These are phyloP conservation scores for Pholiota microspora DNA, from an alignment of 768 basidiomycete species.

Conservation along the genomic window DNA sequence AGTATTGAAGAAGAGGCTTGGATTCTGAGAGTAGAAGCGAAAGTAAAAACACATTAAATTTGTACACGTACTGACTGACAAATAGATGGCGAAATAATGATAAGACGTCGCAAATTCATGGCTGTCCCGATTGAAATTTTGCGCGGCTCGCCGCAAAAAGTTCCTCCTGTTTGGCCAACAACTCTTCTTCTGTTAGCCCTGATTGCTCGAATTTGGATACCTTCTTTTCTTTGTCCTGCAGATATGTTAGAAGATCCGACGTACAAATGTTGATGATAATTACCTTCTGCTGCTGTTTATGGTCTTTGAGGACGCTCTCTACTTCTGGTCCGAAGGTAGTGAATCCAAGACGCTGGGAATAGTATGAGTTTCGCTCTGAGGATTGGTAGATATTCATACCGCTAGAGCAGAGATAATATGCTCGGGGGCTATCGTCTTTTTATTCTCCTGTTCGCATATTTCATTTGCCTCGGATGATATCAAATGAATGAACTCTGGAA, in stretches of 20 bases:
- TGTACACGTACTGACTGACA: conserved; percentile 31
- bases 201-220: conserved; percentile 86
- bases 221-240: conserved; percentile 87
- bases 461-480: conserved; percentile 98
- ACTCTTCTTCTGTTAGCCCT: conserved; percentile 89
- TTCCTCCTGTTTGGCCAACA: conserved; percentile 82
- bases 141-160: conserved; percentile 92
- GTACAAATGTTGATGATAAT: conserved; percentile 17
- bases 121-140: conserved; percentile 39
- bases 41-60: conserved; percentile 31
- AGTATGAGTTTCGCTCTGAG: conserved; percentile 6
- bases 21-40: conserved; percentile 20
- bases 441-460: conserved; percentile 95
- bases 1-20: conserved; percentile 41
- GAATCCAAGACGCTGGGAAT: conserved; percentile 80
- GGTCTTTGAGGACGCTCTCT: conserved; percentile 90
- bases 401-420: conserved; percentile 92
- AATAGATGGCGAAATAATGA: conserved; percentile 26
- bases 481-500: conserved; percentile 94
- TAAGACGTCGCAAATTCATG: conserved; percentile 17
- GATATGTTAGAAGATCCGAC: conserved; percentile 7
- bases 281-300: conserved; percentile 95
- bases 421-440: conserved; percentile 98
- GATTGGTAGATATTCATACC: conserved; percentile 31
- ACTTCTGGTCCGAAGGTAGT: conserved; percentile 89